A percentile compares a stretch with the other conserved stretches of the same genome.
Evolutionary conservation across 2,329 filamentous ascomycete genomes (phyloP).

Genomic region (Neofusicoccum parvum): DNA sequence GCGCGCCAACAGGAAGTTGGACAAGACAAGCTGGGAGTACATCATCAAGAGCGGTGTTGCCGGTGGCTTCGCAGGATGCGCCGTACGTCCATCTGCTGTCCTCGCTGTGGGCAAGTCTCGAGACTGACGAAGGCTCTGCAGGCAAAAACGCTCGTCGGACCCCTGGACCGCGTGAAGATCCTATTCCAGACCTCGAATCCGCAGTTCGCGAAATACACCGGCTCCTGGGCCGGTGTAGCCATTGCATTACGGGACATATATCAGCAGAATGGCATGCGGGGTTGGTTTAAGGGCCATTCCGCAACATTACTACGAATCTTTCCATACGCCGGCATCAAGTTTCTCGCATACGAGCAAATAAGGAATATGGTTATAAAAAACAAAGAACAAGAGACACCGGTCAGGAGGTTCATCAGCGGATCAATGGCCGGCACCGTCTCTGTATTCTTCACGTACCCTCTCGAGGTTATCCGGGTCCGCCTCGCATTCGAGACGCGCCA

Average conservation of each 20-base stretch:
- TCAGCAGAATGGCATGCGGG: slow-evolving; percentile 68
- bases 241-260: slow-evolving; percentile 85
- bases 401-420: slow-evolving; percentile 74
- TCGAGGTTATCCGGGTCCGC: slow-evolving; percentile 90
- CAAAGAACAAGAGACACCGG: slow-evolving; percentile 74
- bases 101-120: not conserved
- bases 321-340: slow-evolving; percentile 97
- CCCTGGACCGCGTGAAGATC: slow-evolving; percentile 97
- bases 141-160: slow-evolving; percentile 95
- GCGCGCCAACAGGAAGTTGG: slow-evolving; percentile 47
- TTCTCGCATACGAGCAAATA: slow-evolving; percentile 96
- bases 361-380: slow-evolving; percentile 74
- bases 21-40: slow-evolving; percentile 81
- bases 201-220: slow-evolving; percentile 88
- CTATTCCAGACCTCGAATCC: slow-evolving; percentile 96
- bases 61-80: slow-evolving; percentile 88
- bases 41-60: slow-evolving; percentile 80
- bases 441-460: slow-evolving; percentile 93
- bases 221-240: slow-evolving; percentile 83
- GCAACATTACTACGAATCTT: slow-evolving; percentile 94
- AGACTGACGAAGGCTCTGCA: slow-evolving; percentile 39
- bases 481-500: slow-evolving; percentile 91
- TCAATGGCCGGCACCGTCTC: slow-evolving; percentile 81
- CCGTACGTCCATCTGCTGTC: slow-evolving; percentile 59
- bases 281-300: slow-evolving; percentile 91